Evolutionary conservation across 306 rosid genomes (phyloP).

Genomic region (Parietaria judaica): DNA sequence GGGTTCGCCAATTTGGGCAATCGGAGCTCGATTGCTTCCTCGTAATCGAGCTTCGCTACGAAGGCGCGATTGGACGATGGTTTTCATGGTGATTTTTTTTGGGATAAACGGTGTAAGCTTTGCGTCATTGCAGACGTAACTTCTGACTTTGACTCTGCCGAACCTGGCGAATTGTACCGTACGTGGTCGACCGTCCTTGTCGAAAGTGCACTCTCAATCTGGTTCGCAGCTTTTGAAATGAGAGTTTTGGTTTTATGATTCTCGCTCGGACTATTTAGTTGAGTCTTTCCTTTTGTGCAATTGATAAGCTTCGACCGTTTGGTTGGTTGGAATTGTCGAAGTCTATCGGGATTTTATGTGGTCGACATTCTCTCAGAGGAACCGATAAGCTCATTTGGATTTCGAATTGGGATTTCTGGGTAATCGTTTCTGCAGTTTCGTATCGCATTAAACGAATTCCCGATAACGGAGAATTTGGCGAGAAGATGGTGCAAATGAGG

Average conservation of each 20-base stretch:
- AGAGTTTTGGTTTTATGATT: neutral
- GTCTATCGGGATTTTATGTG: neutral
- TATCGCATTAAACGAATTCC: slow-evolving; percentile 21
- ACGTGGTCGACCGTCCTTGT: neutral
- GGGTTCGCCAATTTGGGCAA: no score
- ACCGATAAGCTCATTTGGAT: slow-evolving; percentile 14
- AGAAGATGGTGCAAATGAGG: slow-evolving; percentile 32
- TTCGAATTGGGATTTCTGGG: slow-evolving; percentile 32
- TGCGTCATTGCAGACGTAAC: neutral
- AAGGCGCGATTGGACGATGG: no score
- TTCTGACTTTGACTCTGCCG: neutral
- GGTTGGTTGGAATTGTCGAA: neutral
- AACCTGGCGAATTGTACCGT: neutral
- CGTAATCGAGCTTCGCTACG: no score
- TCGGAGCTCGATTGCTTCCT: no score
- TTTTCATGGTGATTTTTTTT: no score
- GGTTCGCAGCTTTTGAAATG: neutral
- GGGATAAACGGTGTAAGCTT: neutral
- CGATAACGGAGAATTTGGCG: slow-evolving; percentile 14
- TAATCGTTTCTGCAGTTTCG: slow-evolving; percentile 32
- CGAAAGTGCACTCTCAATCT: neutral
- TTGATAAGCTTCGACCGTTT: neutral
- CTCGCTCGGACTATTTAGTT: slow-evolving; percentile 16
- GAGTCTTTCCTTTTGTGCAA: neutral
- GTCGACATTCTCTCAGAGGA: neutral